A percentile compares a stretch with the other conserved stretches of the same genome.
Conservation (phyloP, 1,139 yeast genomes). For the Scheffersomyces parashehatae region DNA sequence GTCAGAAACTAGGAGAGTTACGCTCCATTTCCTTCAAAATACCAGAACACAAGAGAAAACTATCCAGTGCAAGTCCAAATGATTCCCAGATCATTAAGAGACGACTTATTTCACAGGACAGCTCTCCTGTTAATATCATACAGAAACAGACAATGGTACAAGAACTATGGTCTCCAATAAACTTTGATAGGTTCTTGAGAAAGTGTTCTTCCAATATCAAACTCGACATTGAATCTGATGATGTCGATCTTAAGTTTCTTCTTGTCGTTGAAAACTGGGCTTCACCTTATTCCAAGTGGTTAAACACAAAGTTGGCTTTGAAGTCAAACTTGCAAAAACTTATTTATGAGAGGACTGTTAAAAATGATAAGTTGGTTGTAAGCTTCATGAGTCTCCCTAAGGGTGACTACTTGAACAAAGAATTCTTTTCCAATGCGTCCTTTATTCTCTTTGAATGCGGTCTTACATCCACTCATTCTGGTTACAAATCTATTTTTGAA, state of each 20-base stretch:
- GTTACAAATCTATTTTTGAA: constrained; percentile 17
- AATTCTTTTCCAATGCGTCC: constrained; percentile 38
- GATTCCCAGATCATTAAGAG: constrained; percentile 10
- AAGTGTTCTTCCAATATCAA: constrained; percentile 25
- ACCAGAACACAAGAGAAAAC: constrained; percentile 23
- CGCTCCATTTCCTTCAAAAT: constrained; percentile 31
- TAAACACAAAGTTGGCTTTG: constrained; percentile 40
- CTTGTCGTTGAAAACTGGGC: constrained; percentile 49
- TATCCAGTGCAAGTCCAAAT: constrained; percentile 16
- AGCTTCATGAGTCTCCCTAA: constrained; percentile 40
- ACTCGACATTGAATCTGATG: constrained; percentile 18
- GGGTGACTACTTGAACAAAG: constrained; percentile 32
- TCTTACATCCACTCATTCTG: constrained; percentile 18
- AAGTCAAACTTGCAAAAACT: constrained; percentile 25
- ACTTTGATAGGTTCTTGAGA: constrained; percentile 24
- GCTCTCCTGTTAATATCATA: constrained; percentile 10
- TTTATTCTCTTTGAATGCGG: constrained; percentile 53
- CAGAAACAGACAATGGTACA: constrained; percentile 34
- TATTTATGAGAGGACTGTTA: constrained; percentile 27
- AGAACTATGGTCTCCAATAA: constrained; percentile 44
- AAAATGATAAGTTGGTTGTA: constrained; percentile 24
- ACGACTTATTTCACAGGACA: constrained; percentile 11
- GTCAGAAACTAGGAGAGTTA: constrained; percentile 46
- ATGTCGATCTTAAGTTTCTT: constrained; percentile 30
- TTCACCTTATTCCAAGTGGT: constrained; percentile 46